Evolutionary conservation across 768 basidiomycete genomes (phyloP).

Genomic region (Cyclocybe cylindracea): DNA sequence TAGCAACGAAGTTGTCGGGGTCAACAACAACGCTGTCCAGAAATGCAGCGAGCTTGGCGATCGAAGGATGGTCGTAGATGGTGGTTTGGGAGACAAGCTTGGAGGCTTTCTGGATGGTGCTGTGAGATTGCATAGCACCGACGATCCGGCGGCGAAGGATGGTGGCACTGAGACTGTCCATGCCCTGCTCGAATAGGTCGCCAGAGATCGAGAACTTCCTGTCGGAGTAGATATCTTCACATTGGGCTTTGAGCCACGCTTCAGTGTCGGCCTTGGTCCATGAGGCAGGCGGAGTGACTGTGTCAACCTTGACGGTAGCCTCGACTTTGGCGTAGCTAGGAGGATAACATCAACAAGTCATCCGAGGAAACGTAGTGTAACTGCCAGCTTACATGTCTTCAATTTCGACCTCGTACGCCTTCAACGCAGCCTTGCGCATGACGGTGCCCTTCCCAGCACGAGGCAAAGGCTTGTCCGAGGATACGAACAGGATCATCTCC

Average conservation of each 20-base stretch:
- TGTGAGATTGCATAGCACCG: conserved; percentile 16
- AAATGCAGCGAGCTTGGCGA: conserved; percentile 16
- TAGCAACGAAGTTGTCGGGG: conserved; percentile 6
- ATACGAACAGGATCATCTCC: conserved; percentile 50
- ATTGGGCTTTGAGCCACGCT: conserved; percentile 17
- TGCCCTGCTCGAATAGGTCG: conserved; percentile 21
- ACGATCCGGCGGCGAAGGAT: conserved; percentile 21
- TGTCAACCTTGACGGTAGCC: conserved; percentile 7
- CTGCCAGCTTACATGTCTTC: conserved; percentile 36
- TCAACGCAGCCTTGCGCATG: conserved; percentile 37
- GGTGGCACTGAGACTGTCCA: conserved; percentile 23
- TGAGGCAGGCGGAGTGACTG: conserved; percentile 11
- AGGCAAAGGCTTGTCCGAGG: conserved; percentile 37
- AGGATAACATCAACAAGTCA: background rate
- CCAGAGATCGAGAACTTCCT: conserved; percentile 1
- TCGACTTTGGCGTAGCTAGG: conserved; percentile 19
- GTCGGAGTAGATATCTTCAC: conserved; percentile 12
- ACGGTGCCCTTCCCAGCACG: conserved; percentile 48
- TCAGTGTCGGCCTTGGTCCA: conserved; percentile 11
- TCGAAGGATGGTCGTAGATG: conserved; percentile 19
- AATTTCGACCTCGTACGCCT: conserved; percentile 40
- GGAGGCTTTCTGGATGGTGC: conserved; percentile 5
- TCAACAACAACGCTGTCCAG: conserved; percentile 14
- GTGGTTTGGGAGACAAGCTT: conserved; percentile 15
- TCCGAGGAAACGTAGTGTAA: background rate